Conservation (phyloP, 306 rosid genomes). For the Pterocarpus macrocarpus region DNA sequence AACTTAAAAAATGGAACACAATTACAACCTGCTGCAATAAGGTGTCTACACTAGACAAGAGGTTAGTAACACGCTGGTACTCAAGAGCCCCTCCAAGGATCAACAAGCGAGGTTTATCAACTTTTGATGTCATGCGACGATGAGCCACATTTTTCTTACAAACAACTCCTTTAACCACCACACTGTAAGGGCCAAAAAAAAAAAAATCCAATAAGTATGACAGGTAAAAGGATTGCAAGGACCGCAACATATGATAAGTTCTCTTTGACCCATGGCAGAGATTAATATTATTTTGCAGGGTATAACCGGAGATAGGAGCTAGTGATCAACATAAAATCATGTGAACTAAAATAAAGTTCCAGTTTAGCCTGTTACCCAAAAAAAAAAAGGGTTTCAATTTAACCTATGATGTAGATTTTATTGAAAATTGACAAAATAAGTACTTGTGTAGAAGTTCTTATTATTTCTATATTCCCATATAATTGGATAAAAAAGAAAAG, state of each 20-base stretch:
- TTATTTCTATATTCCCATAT: no score
- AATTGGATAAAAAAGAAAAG: no score
- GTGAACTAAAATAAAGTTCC: constrained; percentile 18
- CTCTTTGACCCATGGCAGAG: constrained; percentile 24
- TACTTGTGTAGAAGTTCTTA: no score
- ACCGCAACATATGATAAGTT: constrained; percentile 37
- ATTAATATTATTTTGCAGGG: constrained; percentile 17
- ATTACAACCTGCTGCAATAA: constrained; percentile 94
- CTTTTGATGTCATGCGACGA: constrained; percentile 84
- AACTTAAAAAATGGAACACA: constrained; percentile 43
- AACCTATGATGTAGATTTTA: no score
- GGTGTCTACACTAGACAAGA: constrained; percentile 93
- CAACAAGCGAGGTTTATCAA: constrained; percentile 79
- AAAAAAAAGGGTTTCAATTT: no score
- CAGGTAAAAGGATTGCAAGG: constrained; percentile 40
- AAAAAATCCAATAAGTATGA: constrained; percentile 45
- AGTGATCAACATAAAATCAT: constrained; percentile 36
- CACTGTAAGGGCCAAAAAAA: constrained; percentile 59
- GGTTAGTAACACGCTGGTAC: constrained; percentile 90
- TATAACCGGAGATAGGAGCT: constrained; percentile 21
- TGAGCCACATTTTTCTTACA: constrained; percentile 98
- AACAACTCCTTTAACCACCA: constrained; percentile 92
- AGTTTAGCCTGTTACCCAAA: no score
- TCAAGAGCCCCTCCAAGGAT: constrained; percentile 99
- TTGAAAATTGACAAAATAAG: no score